A percentile compares a stretch with the other conserved stretches of the same genome.
phyloP scores from a whole-genome alignment of 805 yeast genomes.

The Ogataea corticis region DNA sequence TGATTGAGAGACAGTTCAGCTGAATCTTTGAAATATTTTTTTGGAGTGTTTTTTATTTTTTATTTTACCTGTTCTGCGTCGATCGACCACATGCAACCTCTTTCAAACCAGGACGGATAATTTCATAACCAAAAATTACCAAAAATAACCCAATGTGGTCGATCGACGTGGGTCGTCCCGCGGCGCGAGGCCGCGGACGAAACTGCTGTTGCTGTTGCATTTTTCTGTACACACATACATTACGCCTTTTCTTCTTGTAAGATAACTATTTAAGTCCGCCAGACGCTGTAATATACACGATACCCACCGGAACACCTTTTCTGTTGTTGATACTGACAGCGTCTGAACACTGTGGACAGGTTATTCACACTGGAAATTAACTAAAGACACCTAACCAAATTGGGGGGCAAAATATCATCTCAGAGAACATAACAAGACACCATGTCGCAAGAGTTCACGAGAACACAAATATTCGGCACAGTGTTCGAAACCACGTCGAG shows the following conservation, averaged over 20 bases:
- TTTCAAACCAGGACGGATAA: too few species aligned
- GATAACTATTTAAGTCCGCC: too few species aligned
- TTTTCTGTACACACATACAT: background rate
- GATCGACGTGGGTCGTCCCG: background rate
- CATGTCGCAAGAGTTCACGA: constrained; percentile 44
- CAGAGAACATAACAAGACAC: background rate
- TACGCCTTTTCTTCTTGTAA: too few species aligned
- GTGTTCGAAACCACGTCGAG: constrained; percentile 90
- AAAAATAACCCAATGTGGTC: background rate
- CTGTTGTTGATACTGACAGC: too few species aligned
- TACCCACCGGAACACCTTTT: too few species aligned
- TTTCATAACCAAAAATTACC: background rate
- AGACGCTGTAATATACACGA: too few species aligned
- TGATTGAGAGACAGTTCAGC: too few species aligned
- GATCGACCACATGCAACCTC: background rate
- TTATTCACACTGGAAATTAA: too few species aligned
- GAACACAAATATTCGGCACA: constrained; percentile 94
- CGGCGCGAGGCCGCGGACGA: constrained; percentile 1
- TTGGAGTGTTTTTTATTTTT: constrained; percentile 1
- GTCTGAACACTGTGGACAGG: too few species aligned
- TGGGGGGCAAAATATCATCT: too few species aligned
- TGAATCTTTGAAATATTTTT: too few species aligned
- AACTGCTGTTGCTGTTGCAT: constrained; percentile 3
- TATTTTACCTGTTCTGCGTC: background rate
- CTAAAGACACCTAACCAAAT: too few species aligned